Base-by-base conservation (phyloP, 2,329 filamentous ascomycete genomes). In the Leptographium galeiforme region DNA sequence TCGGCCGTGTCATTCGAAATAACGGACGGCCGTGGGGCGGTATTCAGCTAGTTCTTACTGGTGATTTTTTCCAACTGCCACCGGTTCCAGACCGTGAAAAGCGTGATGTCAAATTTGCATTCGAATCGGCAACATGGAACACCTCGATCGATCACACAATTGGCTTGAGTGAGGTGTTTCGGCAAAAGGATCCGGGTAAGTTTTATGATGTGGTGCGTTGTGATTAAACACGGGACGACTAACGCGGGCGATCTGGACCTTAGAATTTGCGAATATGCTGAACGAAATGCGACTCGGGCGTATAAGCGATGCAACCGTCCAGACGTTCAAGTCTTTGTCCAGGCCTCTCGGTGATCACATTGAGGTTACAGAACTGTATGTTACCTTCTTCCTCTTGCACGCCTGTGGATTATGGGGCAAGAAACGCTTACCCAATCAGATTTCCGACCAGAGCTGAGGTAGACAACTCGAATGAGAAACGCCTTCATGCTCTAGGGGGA, bases 51-150 rank as follows among this genome's bases (percentile, higher is more conserved):
- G 80, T 98, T 54, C 87, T 98, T 56, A 98, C 93, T 0, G 93
- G 93, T 4, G 93, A 98, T 63, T 98, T 98, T 69, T 98, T 98
- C 68, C 93, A 98, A 66, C 71, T 98, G 4, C 93, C 93, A 0
- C 93, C 93, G 1, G 93, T 98, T 1, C 90, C 91, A 1, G 90
- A 96, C 39, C 73, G 73, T 43, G 81, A 79, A 44, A 80, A 82
- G 51, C 70, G 74, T 48, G 76, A 83, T 32, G 81, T 84, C 48
- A 95, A 89, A 63, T 98, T 98, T 66, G 85, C 90, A 0, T 98
- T 98, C 64, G 88, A 95, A 62, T 90, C 90, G 8, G 79, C 80
- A 3, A 95, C 90, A 0, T 98, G 94, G 93, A 84, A 77, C 54
- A 95, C 89, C 1, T 87, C 86, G 1, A 94, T 98, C 57, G 85